A percentile compares a stretch with the other conserved stretches of the same genome.
Conservation (phyloP, 2,329 filamentous ascomycete genomes). For the Grosmannia clavigera region DNA sequence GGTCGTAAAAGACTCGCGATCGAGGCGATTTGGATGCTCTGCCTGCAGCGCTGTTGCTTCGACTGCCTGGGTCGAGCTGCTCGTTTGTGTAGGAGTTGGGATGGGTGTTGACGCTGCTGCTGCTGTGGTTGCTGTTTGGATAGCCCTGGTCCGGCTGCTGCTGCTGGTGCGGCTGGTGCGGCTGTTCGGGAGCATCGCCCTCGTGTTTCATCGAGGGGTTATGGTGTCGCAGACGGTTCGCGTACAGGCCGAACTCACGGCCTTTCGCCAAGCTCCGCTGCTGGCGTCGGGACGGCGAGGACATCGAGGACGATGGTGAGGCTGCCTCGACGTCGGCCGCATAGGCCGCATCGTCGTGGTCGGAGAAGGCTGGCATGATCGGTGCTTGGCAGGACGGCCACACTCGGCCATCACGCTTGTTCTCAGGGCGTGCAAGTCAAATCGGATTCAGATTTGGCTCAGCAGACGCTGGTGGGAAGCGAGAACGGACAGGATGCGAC, state of each 20-base stretch:
- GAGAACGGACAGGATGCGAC: not conserved
- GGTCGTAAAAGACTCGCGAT: not conserved
- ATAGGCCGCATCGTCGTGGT: constrained; percentile 15
- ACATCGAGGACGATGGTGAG: constrained; percentile 1
- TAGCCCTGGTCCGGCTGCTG: not conserved
- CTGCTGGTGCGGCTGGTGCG: not conserved
- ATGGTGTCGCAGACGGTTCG: constrained; percentile 15
- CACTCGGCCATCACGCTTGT: not conserved
- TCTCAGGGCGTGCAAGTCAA: no score
- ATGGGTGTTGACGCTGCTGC: no score
- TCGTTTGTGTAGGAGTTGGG: not conserved
- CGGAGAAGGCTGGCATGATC: constrained; percentile 9
- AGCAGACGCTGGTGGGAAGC: not conserved
- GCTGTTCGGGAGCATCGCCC: constrained; percentile 8
- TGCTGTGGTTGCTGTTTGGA: no score
- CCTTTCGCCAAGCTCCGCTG: constrained; percentile 12
- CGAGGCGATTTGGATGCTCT: not conserved
- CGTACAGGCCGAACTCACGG: constrained; percentile 15
- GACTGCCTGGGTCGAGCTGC: not conserved
- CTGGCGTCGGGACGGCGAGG: constrained; percentile 7
- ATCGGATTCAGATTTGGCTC: not conserved
- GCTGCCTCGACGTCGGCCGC: constrained; percentile 13
- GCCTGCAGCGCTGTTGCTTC: not conserved
- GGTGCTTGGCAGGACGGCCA: not conserved
- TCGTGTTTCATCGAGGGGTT: constrained; percentile 19